phyloP scores from a whole-genome alignment of 192 early-diverging fungal species.

The Coemansia sp. region DNA sequence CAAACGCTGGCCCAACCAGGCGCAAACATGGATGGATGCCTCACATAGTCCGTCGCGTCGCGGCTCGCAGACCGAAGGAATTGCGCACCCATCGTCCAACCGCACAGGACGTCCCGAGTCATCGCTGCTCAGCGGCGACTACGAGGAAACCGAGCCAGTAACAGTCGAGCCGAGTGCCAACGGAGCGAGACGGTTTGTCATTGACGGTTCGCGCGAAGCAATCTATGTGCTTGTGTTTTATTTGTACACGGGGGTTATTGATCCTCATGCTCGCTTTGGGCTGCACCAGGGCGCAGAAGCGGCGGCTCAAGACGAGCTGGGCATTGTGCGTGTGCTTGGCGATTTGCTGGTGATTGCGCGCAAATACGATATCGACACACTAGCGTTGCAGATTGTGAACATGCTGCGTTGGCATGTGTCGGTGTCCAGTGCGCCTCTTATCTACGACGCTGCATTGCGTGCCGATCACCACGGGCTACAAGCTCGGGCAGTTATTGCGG shows the following conservation, averaged over 20 bases:
- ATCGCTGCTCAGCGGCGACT: conserved; percentile 30
- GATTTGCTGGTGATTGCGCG: conserved; percentile 64
- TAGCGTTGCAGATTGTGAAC: conserved; percentile 58
- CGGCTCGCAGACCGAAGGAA: conserved; percentile 1
- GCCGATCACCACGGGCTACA: conserved; percentile 70
- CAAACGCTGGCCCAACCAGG: conserved; percentile 51
- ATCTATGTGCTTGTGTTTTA: conserved; percentile 66
- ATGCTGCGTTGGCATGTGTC: conserved; percentile 64
- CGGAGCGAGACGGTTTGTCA: conserved; percentile 39
- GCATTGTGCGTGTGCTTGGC: conserved; percentile 54
- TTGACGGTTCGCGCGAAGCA: conserved; percentile 54
- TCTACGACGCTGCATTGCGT: conserved; percentile 64
- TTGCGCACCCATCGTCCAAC: not conserved
- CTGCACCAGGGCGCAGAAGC: conserved; percentile 42
- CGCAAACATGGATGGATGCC: conserved; percentile 37
- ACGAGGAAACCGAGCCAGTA: conserved; percentile 10
- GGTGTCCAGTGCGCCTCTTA: conserved; percentile 62
- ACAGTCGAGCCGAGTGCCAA: conserved; percentile 5
- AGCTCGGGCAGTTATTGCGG: conserved; percentile 41
- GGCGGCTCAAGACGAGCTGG: conserved; percentile 28
- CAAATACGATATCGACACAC: conserved; percentile 60
- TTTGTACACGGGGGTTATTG: conserved; percentile 66
- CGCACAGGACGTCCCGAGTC: conserved; percentile 35
- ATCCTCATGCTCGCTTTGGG: conserved; percentile 68
- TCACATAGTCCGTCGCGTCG: not conserved